Base-by-base conservation (phyloP, 768 basidiomycete species). In the Termitomyces sp. region DNA sequence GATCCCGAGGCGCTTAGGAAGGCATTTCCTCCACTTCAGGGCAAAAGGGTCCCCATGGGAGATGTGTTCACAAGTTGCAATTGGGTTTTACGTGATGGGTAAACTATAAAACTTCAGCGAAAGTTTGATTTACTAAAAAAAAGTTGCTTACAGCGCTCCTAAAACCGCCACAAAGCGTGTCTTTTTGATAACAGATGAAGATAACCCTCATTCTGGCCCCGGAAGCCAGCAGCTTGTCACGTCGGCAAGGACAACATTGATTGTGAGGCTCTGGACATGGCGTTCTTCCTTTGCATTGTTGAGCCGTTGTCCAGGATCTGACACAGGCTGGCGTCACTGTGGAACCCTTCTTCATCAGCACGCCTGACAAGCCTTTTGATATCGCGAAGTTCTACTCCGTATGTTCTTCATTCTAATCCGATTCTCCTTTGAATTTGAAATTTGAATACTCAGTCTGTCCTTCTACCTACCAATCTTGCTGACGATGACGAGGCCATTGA, bases 51-150 rank as follows among this genome's bases (percentile, higher is more conserved):
- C 23, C 84, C 94, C 0, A 85, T 95, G 74, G 92, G 92, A 18
- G 93, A 95, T 63, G 90, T 95, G 0, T 91, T 98, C 70, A 92
- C 87, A 0, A 90, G 89, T 62, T 94, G 93, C 65, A 95, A 93
- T 62, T 90, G 88, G 85, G 81, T 94, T 20, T 77, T 98, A 55
- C 87, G 94, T 26, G 91, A 94, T 66, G 88, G 90, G 96, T 97
- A 61, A 59, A 41, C 8, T 49, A 9, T 28, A 20, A 10, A 35
- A 52, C 1, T 47, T 8, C 4, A 26, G 14, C 8, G 30, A 30
- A 6, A 10, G 26, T 50, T 50, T 30, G 9, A 4, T 28, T 20
- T 41, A 43, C 49, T 18, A 28, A 46, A 33, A 55, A 30, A 36
- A 51, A 28, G 32, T 20, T 40, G 43, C 55, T 41, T 23, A 28